Evolutionary conservation across 495 filamentous ascomycete species (phyloP).

Genomic region (Penicillium flavigenum): DNA sequence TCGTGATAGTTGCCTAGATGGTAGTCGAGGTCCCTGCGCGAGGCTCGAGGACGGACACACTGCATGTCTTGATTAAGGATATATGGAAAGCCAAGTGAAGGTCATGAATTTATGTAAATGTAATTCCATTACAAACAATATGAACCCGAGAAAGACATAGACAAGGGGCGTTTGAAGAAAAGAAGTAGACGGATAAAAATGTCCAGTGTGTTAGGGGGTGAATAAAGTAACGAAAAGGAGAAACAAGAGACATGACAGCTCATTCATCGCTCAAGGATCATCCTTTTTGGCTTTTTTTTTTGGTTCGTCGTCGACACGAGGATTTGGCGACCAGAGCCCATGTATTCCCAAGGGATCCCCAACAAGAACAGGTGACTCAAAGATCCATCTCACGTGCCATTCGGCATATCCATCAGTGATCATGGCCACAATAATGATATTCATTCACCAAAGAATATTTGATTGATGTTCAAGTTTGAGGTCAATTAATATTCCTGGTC

Average conservation of each 20-base stretch:
- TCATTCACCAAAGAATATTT: neutral
- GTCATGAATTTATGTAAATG: slow-evolving; percentile 20
- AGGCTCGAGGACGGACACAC: slow-evolving; percentile 16
- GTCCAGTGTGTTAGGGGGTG: neutral
- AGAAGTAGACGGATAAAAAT: slow-evolving; percentile 11
- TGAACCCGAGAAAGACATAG: slow-evolving; percentile 29
- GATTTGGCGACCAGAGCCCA: slow-evolving; percentile 9
- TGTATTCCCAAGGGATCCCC: slow-evolving; percentile 17
- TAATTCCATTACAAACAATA: slow-evolving; percentile 32
- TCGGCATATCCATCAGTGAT: slow-evolving; percentile 7
- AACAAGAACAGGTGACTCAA: neutral
- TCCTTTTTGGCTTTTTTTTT: slow-evolving; percentile 20
- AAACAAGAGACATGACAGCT: slow-evolving; percentile 15
- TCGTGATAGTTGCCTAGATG: neutral
- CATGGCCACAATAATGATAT: slow-evolving; percentile 8
- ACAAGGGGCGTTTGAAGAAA: slow-evolving; percentile 14
- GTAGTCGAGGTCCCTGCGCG: slow-evolving; percentile 5
- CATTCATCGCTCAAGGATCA: slow-evolving; percentile 23
- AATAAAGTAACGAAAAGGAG: slow-evolving; percentile 12
- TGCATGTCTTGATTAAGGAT: slow-evolving; percentile 8
- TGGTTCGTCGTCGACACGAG: slow-evolving; percentile 17
- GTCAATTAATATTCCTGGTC: neutral
- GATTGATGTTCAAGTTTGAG: neutral
- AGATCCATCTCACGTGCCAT: slow-evolving; percentile 5
- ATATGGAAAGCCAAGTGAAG: slow-evolving; percentile 6